These are phyloP conservation scores for Pleurotus citrinopileatus DNA, from an alignment of 768 basidiomycete genomes.

Conservation along the genomic window DNA sequence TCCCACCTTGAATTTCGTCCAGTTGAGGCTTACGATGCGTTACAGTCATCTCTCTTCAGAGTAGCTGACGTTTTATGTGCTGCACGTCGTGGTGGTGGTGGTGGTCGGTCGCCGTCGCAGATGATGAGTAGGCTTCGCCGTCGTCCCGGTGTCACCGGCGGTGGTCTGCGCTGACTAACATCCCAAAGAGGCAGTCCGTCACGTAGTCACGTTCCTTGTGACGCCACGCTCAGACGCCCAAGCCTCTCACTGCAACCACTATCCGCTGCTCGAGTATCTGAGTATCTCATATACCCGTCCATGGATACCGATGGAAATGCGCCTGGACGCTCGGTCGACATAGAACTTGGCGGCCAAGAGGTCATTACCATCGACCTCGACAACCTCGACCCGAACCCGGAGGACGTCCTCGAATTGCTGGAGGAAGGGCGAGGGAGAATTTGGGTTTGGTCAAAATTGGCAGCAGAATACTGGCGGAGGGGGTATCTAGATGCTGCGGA, in stretches of 20 bases:
- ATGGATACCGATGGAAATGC: constrained; percentile 28
- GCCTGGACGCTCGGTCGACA: constrained; percentile 60
- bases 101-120: no score
- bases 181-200: no score
- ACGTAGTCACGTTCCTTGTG: no score
- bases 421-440: constrained; percentile 70
- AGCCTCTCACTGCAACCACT: no score
- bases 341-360: constrained; percentile 80
- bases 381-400: constrained; percentile 75
- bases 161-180: no score
- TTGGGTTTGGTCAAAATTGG: constrained; percentile 78
- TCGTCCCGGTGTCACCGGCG: no score
- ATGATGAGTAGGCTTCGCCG: no score
- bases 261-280: no score
- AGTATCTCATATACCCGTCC: not conserved
- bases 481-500: constrained; percentile 76
- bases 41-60: constrained; percentile 53
- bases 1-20: constrained; percentile 63
- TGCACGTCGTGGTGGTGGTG: not conserved
- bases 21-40: constrained; percentile 66
- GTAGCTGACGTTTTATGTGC: not conserved
- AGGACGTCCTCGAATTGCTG: constrained; percentile 71
- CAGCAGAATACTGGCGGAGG: constrained; percentile 85
- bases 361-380: constrained; percentile 89
- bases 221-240: no score